A percentile compares a stretch with the other conserved stretches of the same genome.
Evolutionary conservation across 176 grass and related monocot species (phyloP).

Genomic region (Carex pumila): DNA sequence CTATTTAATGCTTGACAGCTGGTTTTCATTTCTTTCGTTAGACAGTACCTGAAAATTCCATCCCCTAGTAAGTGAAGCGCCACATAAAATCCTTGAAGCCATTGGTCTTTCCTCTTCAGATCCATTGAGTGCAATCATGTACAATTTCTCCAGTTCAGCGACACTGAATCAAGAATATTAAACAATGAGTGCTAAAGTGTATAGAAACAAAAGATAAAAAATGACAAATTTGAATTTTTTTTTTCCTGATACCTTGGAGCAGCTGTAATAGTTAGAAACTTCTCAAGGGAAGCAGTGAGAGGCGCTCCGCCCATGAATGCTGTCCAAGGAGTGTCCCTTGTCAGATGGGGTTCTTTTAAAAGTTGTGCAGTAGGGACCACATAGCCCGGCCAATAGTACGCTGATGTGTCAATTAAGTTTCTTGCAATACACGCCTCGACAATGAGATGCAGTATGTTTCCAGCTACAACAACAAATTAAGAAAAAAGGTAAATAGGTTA

Average conservation of each 20-base stretch:
- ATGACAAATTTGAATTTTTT: neutral
- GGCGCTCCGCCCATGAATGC: constrained; percentile 85
- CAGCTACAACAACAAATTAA: constrained; percentile 51
- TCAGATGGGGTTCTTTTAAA: constrained; percentile 51
- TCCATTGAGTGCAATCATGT: constrained; percentile 63
- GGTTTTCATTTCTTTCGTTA: neutral
- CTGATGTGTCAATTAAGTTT: constrained; percentile 84
- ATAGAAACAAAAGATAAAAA: constrained; percentile 5
- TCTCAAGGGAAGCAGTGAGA: constrained; percentile 60
- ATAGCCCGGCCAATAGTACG: constrained; percentile 86
- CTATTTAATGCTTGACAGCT: too few relatives aligned
- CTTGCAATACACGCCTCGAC: constrained; percentile 95
- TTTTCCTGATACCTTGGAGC: constrained; percentile 68
- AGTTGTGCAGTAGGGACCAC: constrained; percentile 41
- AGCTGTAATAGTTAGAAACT: constrained; percentile 61
- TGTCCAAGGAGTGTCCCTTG: constrained; percentile 79
- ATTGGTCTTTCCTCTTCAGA: constrained; percentile 83
- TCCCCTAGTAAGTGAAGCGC: constrained; percentile 69
- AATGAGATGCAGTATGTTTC: constrained; percentile 94
- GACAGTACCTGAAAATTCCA: constrained; percentile 94
- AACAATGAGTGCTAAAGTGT: neutral
- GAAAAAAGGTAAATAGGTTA: neutral
- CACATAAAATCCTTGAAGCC: constrained; percentile 90
- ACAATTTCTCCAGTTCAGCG: constrained; percentile 76
- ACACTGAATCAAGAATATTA: constrained; percentile 45